Base-by-base conservation (phyloP, 805 yeast species). In the Wickerhamomyces xylosicus region DNA sequence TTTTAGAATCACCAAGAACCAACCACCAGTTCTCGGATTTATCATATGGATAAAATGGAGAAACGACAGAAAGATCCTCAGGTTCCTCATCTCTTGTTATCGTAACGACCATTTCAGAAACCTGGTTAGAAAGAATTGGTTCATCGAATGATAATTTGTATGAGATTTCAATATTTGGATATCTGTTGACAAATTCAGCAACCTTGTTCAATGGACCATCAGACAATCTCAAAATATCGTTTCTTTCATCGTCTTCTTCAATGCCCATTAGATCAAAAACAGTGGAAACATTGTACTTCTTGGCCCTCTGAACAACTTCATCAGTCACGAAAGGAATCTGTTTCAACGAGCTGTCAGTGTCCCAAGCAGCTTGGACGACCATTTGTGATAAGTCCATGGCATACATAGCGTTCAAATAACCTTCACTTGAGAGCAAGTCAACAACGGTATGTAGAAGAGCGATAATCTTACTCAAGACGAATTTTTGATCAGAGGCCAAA, bases 331-430 rank as follows among this genome's bases (percentile, higher is more conserved):
- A 71, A 2, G 98, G 98, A 28, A 90, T 66, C 58, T 90, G 98
- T 49, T 72, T 74, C 51, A 90, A 67, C 2, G 92, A 80, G 36
- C 74, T 73, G 40, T 84, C 95, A 7, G 76, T 66, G 47, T 77
- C 84, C 95, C 95, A 86, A 19, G 84, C 64, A 1, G 83, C 94
- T 56, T 90, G 97, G 2, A 81, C 74, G 6, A 85, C 60, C 94
- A 86, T 84, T 54, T 92, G 98, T 2, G 83, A 71, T 37, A 87
- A 54, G 54, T 92, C 97, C 84, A 92, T 84, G 0, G 85, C 90
- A 34, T 72, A 69, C 47, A 85, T 67, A 0, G 95, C 87, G 55
- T 77, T 82, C 50, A 89, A 60, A 47, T 71, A 66, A 0, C 97
- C 96, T 42, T 86, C 86, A 47, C 85, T 74, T 0, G 95, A 78